phyloP scores from a whole-genome alignment of 352 stramenopile species.

The Pythium graminicola region DNA sequence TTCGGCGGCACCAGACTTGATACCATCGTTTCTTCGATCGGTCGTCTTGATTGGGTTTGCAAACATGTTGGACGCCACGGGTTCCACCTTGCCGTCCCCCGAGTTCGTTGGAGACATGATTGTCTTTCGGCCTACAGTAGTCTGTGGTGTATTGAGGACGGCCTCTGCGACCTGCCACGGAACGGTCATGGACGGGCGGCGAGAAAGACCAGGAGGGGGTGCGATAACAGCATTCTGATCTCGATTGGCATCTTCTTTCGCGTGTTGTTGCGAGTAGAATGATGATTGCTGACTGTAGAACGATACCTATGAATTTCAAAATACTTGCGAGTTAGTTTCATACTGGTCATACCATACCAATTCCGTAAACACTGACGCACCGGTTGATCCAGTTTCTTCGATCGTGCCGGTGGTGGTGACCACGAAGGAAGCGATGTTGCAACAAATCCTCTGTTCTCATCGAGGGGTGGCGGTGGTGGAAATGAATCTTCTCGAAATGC shows the following conservation, averaged over 20 bases:
- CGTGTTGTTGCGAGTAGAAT: slow-evolving; percentile 62
- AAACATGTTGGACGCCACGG: slow-evolving; percentile 42
- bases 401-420: slow-evolving; percentile 61
- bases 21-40: slow-evolving; percentile 24
- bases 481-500: slow-evolving; percentile 71
- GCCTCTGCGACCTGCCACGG: slow-evolving; percentile 80
- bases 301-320: slow-evolving; percentile 20
- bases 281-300: slow-evolving; percentile 73
- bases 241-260: slow-evolving; percentile 40
- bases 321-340: too few species aligned
- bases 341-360: too few species aligned
- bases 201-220: slow-evolving; percentile 62
- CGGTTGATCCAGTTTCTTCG: slow-evolving; percentile 60
- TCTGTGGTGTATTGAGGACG: slow-evolving; percentile 77
- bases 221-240: slow-evolving; percentile 66
- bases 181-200: slow-evolving; percentile 78
- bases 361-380: too few species aligned
- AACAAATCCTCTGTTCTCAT: slow-evolving; percentile 60
- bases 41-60: slow-evolving; percentile 17
- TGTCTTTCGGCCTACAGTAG: slow-evolving; percentile 55
- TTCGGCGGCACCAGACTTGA: slow-evolving; percentile 58
- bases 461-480: slow-evolving; percentile 56
- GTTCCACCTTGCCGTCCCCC: slow-evolving; percentile 2
- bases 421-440: slow-evolving; percentile 64
- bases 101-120: slow-evolving; percentile 33